Base-by-base conservation (phyloP, 306 rosid genomes). In the Cucurbita argyrosperma region DNA sequence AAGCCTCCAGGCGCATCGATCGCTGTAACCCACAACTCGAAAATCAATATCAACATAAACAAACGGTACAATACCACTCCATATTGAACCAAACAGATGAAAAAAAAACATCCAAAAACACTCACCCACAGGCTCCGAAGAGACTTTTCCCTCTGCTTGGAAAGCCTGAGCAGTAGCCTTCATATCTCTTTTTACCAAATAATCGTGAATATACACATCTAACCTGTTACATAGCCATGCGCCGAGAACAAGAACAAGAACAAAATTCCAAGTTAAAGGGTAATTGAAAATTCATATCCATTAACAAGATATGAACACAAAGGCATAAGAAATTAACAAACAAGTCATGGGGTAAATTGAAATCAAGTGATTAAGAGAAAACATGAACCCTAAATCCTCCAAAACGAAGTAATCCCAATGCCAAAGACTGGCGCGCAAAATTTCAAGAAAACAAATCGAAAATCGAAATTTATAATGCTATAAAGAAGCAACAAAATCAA, bases 1-100 rank as follows among this genome's bases (percentile, higher is more conserved):
- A 95, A 95, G 63, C 99, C 99, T 69, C 99, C 97, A 0, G 99
- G 99, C 7, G 99, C 99, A 87, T 95, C 99, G 81, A 95, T 95
- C 55, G 99, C 99, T 95, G 90, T 60, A 85, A 81, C 61, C 75
- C 86, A 84, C 26, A 30, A 69, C 74, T n/a, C 55, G 35, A 75
- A 73, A 75, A 43, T 42, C 71, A 64, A 18, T 69, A 50, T 75
- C 43, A 77, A 80, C 38, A 4, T 59, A 21, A 43, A 50, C 54
- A 76, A 75, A 61, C 35, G 59, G 30, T 71, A 73, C 6, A 75
- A 72, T 59, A 37, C 16, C 38, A 47, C 2, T 4, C 60, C 68
- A 59, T 10, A 49, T 12, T 11, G 4, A 0, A 15, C 21, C 50
- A 19, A 42, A 26, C 5, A 53, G 55, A 67, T 19, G 71, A 52